These are phyloP conservation scores for Saprolegnia parasitica DNA, from an alignment of 352 stramenopile genomes.

Conservation along the genomic window DNA sequence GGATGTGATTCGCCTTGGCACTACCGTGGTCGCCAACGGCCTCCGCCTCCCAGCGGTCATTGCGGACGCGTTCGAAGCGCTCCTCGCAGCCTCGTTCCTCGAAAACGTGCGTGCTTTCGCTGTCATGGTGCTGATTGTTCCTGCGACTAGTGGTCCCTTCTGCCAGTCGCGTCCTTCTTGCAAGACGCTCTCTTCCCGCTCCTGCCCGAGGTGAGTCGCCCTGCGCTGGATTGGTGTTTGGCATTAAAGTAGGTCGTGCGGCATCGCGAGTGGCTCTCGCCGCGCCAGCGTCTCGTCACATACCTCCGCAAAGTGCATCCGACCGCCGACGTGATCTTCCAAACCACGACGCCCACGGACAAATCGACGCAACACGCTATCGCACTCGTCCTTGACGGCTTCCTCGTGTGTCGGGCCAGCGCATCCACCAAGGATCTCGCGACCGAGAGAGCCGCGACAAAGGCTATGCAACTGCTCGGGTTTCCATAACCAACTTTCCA, in stretches of 20 bases:
- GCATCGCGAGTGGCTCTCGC: conserved; percentile 79
- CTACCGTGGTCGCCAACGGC: conserved; percentile 50
- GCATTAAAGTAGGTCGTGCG: conserved; percentile 42
- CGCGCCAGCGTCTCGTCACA: conserved; percentile 59
- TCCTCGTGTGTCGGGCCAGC: conserved; percentile 49
- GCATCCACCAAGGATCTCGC: no score
- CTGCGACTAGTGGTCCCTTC: conserved; percentile 29
- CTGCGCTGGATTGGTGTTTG: neutral
- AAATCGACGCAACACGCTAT: conserved; percentile 44
- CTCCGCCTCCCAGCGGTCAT: conserved; percentile 74
- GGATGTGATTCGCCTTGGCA: conserved; percentile 68
- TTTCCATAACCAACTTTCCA: conserved; percentile 33
- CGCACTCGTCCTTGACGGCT: conserved; percentile 62
- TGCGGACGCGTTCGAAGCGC: conserved; percentile 74
- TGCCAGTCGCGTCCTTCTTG: conserved; percentile 58
- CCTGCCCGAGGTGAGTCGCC: conserved; percentile 43
- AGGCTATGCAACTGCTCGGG: conserved; percentile 60
- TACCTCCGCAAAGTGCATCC: conserved; percentile 57
- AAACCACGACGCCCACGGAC: conserved; percentile 33
- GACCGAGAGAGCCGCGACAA: conserved; percentile 61
- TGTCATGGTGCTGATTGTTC: no score
- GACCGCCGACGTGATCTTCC: conserved; percentile 7
- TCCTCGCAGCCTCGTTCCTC: conserved; percentile 68
- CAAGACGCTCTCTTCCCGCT: conserved; percentile 57
- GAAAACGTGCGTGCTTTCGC: conserved; percentile 47